Evolutionary conservation across 306 rosid genomes (phyloP), one percentile per base, ranked within the genome.

Genomic region (Acacia melanoxylon): DNA sequence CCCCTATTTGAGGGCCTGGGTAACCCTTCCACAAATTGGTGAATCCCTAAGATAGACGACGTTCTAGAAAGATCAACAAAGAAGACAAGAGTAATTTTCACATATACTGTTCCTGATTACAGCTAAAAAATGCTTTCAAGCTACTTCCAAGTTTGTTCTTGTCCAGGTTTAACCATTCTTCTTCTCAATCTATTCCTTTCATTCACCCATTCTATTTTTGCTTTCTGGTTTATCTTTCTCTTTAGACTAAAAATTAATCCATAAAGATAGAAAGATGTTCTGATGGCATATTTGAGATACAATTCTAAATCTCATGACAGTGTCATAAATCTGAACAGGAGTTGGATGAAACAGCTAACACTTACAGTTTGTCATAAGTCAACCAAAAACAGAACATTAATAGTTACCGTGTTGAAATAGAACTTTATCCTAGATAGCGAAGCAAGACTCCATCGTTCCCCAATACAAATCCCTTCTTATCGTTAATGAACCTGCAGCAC

Each of bases 391-490:
- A 73, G 67, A 33, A 56, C 40, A 19, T 25, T 20, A 65, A 4
- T 35, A 68, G 12, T 87, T 89, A 90, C 95, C 97, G 58, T 40
- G 87, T 73, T 70, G 78, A 81, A 79, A 80, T 45, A 74, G 72
- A 82, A 59, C 80, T 86, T 89, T 82, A 93, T 83, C 94, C 97
- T 78, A 95, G 99, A 84, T 93, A 93, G 83, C 98, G 97, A 77
- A 95, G 98, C 86, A 95, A 86, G 81, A 95, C 99, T 44, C 97
- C 98, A 72, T 93, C 98, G 37, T 95, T 95, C 79, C 99, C 99
- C 81, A 95, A 84, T 69, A 95, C 98, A 84, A 95, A 95, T 72
- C 99, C 99, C 71, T 86, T 92, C 79, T 82, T 93, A 56, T 92
- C 97, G 80, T 95, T 80, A 72, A 93, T 86, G 85, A 95, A 95